Base-by-base conservation (phyloP, 495 filamentous ascomycete species). In the Lepidopterella palustris region DNA sequence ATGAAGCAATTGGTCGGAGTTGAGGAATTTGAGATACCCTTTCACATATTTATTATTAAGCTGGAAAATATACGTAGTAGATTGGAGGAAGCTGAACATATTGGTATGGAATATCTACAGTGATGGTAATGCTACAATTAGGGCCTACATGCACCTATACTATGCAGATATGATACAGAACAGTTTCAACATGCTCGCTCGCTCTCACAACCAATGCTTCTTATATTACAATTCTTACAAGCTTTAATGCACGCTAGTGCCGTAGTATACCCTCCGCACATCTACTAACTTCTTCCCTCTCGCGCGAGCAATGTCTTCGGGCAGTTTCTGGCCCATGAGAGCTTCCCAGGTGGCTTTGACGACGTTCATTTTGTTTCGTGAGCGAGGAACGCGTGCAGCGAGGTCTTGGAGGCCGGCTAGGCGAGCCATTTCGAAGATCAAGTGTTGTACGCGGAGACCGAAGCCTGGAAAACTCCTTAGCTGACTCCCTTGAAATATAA, bases 221-320 rank as follows among this genome's bases (percentile, higher is more conserved):
- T 18, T n/a, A 47, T 42, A 24, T 11, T 35, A 47, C 32, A 57
- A 13, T 25, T 32, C 18, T 50, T n/a, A 2, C 4, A 54, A 60
- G 8, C 4, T 47, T 55, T 66, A 69, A 56, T 61, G 59, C 48
- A 84, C 78, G 70, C 80, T 80, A 10, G 92, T 91, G 18, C 87
- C 89, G 76, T 97, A 97, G 77, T 99, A 99, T 68, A 97, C 93
- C 79, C 91, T 97, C 68, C 93, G 79, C 48, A 92, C 87, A 78
- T 98, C 93, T 18, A 97, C 90, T 64, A 98, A 73, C 80, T 98
- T 98, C 80, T 84, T 90, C 45, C 93, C 92, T 53, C 90, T 75
- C 40, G 86, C 92, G 28, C 85, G 77, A 45, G 93, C 93, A 70
- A 98, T 80, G 66, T 90, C 85, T 70, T 97, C 89, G 9, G 95